Evolutionary conservation across 2,329 filamentous ascomycete genomes (phyloP), one percentile per base, ranked within the genome.

Genomic region (Venturia oleaginea): DNA sequence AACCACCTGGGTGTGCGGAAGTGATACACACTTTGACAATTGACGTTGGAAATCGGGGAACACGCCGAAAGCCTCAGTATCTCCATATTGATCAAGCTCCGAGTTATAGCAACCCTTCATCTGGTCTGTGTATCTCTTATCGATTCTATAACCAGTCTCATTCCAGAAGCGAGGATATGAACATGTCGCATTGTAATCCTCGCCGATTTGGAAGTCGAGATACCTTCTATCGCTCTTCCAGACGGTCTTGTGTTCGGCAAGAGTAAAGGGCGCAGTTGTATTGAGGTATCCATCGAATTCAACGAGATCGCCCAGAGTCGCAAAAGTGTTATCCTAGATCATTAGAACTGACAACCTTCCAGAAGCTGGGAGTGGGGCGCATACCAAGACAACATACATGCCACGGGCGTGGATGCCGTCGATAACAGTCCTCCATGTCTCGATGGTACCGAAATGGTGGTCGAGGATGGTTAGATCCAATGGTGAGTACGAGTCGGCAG

Each of bases 21-120:
- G 22, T n/a, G n/a, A 6, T 24, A 57, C 30, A n/a, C 51, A 87
- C 67, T 86, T 87, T n/a, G 83, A 80, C 59, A 87, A 76, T 71
- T 87, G 82, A 71, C 84, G 81, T 68, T 85, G 76, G 81, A 83
- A 87, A 70, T 86, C 84, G 0, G 83, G 81, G 65, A 80, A 86
- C 4, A 84, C 80, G 67, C 85, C 85, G 68, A 86, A 86, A 38
- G 84, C 83, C 70, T 84, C 83, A 30, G 82, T 81, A 67, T 87
- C 84, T 61, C 85, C 85, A 67, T 83, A 86, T 70, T 75, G 82
- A 69, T 87, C 83, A 67, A 86, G 87, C 48, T 87, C 85, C 66
- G 83, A 84, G 71, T 85, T 74, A 69, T 82, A 84, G 71, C 84
- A 86, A 5, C 84, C 83, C 4, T 76, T 74, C 67, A 86, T 74